A percentile compares a stretch with the other conserved stretches of the same genome.
phyloP scores from a whole-genome alignment of 345 rosid genomes.

The Lepidium aucheri region DNA sequence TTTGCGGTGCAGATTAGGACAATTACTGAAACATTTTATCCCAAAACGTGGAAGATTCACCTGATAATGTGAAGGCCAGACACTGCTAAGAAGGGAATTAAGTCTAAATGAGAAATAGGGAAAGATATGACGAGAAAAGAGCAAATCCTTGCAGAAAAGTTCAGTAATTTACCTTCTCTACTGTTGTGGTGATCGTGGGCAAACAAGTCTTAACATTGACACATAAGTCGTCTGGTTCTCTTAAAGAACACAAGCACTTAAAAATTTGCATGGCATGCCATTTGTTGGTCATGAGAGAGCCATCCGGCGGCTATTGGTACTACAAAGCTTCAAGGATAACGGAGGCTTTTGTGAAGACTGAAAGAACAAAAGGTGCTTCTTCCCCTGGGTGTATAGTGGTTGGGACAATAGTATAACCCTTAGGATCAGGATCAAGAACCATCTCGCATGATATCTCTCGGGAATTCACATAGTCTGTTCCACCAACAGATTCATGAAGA shows the following conservation, averaged over 20 bases:
- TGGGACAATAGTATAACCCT: constrained; percentile 98
- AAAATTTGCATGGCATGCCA: constrained; percentile 18
- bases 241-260: constrained; percentile 35
- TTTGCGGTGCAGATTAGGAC: constrained; percentile 4
- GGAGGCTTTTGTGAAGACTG: constrained; percentile 92
- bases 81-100: not conserved
- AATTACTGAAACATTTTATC: not conserved
- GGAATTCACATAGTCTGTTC: constrained; percentile 99
- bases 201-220: not conserved
- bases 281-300: constrained; percentile 18
- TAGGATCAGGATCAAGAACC: constrained; percentile 99
- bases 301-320: constrained; percentile 11
- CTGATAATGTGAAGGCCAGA: constrained; percentile 1
- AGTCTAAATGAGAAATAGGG: not conserved
- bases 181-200: not conserved
- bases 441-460: constrained; percentile 99
- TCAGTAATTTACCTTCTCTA: constrained; percentile 2
- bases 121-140: not conserved
- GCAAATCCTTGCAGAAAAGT: not conserved
- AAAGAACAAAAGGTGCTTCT: constrained; percentile 98
- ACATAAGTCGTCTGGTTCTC: constrained; percentile 8
- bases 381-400: constrained; percentile 99
- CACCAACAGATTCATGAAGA: constrained; percentile 98
- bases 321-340: constrained; percentile 73
- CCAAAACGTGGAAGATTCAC: constrained; percentile 6